phyloP scores from a whole-genome alignment of 2,329 filamentous ascomycete species.

The Clonostachys rosea region DNA sequence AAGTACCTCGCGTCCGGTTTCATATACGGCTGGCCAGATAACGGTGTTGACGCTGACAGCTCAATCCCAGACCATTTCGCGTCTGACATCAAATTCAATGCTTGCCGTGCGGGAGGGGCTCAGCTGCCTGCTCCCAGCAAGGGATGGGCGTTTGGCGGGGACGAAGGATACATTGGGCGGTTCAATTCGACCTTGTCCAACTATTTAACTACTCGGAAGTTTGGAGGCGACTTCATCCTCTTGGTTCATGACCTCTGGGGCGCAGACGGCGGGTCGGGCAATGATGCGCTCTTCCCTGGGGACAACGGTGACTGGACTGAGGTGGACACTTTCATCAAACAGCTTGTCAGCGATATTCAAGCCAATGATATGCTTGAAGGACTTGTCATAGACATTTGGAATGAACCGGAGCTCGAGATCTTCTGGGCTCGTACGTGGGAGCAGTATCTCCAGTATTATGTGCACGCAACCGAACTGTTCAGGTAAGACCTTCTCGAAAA shows the following conservation, averaged over 20 bases:
- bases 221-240: conserved; percentile 37
- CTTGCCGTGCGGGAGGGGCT: conserved; percentile 6
- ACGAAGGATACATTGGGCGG: conserved; percentile 13
- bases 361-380: conserved; percentile 26
- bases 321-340: conserved; percentile 34
- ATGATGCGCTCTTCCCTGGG: conserved; percentile 32
- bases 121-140: conserved; percentile 1
- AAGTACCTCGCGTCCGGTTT: conserved; percentile 4
- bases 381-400: conserved; percentile 46
- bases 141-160: conserved; percentile 2
- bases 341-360: conserved; percentile 27
- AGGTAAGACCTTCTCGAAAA: conserved; percentile 2
- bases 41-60: conserved; percentile 2
- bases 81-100: conserved; percentile 2
- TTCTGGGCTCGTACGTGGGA: conserved; percentile 10
- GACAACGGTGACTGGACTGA: conserved; percentile 41
- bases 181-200: conserved; percentile 37
- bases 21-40: conserved; percentile 7
- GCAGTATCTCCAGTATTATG: conserved; percentile 10
- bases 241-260: conserved; percentile 42
- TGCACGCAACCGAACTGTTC: conserved; percentile 7
- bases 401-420: conserved; percentile 37
- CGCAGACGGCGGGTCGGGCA: conserved; percentile 31
- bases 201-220: conserved; percentile 33
- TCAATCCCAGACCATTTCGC: conserved; percentile 4